Evolutionary conservation across 768 basidiomycete species (phyloP).

Genomic region (Phaeotremella fagi): DNA sequence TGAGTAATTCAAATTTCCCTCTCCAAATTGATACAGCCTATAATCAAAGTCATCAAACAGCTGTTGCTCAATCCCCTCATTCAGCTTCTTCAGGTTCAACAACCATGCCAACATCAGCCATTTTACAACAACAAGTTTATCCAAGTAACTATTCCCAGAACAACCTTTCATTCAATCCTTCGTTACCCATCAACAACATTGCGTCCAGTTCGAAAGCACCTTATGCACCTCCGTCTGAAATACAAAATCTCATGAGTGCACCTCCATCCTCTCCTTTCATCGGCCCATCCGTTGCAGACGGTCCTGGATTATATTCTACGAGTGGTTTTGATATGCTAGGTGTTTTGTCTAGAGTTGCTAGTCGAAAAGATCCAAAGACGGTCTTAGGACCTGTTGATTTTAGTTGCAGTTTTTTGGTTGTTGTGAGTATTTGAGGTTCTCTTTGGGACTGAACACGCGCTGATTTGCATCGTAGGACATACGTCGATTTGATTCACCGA

Average conservation of each 20-base stretch:
- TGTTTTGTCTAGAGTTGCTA: conserved; percentile 70
- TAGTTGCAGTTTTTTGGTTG: conserved; percentile 85
- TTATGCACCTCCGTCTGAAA: conserved; percentile 36
- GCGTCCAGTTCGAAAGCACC: conserved; percentile 36
- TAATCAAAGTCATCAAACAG: neutral
- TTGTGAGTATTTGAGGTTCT: conserved; percentile 50
- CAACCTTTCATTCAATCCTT: conserved; percentile 12
- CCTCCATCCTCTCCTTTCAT: conserved; percentile 21
- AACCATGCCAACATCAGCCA: conserved; percentile 15
- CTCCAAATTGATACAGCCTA: neutral
- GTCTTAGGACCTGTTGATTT: conserved; percentile 85
- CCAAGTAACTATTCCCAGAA: conserved; percentile 1
- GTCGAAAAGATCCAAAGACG: conserved; percentile 67
- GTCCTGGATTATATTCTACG: conserved; percentile 67
- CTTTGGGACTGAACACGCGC: neutral
- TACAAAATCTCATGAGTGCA: conserved; percentile 16
- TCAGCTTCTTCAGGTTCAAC: conserved; percentile 9
- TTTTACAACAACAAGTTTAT: conserved; percentile 9
- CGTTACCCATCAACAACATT: conserved; percentile 30
- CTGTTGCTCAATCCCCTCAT: neutral
- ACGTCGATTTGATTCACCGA: conserved; percentile 71
- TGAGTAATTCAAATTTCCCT: neutral
- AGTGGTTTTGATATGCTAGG: conserved; percentile 88
- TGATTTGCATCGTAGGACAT: conserved; percentile 55
- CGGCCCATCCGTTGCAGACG: conserved; percentile 26